These are phyloP conservation scores for Daldinia caldariorum DNA, from an alignment of 495 filamentous ascomycete genomes.

Conservation along the genomic window DNA sequence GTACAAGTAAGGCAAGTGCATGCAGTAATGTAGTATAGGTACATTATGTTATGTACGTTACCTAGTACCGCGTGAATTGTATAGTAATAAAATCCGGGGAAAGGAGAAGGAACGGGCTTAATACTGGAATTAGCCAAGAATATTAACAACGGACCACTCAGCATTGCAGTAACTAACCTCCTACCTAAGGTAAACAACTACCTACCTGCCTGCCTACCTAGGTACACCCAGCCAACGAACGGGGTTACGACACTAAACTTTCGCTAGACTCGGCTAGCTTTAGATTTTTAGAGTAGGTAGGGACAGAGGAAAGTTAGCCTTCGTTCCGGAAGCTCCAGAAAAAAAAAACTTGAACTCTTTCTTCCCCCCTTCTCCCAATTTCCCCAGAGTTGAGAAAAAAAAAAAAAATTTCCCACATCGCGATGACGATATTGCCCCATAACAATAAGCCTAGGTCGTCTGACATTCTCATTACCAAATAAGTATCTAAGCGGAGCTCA, in stretches of 20 bases:
- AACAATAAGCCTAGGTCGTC: conserved; percentile 34
- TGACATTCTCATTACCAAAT: conserved; percentile 49
- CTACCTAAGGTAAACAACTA: not conserved
- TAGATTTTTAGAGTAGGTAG: conserved; percentile 11
- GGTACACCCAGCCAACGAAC: conserved; percentile 19
- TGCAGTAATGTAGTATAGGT: not conserved
- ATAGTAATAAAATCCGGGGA: conserved; percentile 38
- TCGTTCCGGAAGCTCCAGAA: conserved; percentile 20
- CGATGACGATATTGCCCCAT: conserved; percentile 43
- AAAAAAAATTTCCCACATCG: conserved; percentile 27
- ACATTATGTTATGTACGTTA: not conserved
- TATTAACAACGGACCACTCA: not conserved
- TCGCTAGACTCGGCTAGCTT: conserved; percentile 31
- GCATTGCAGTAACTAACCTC: not conserved
- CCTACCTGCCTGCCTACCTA: too few species aligned
- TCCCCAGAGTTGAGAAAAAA: conserved; percentile 29
- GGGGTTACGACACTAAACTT: conserved; percentile 25
- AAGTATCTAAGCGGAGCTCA: conserved; percentile 42
- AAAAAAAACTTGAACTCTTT: conserved; percentile 7
- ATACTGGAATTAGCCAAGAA: conserved; percentile 23
- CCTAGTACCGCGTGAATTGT: not conserved
- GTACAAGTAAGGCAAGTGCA: conserved; percentile 1
- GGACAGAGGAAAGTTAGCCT: conserved; percentile 1
- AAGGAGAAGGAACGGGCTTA: conserved; percentile 19
- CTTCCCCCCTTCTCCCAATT: conserved; percentile 2